Base-by-base conservation (phyloP, 2,329 filamentous ascomycete genomes). In the Stromatinia cepivora region DNA sequence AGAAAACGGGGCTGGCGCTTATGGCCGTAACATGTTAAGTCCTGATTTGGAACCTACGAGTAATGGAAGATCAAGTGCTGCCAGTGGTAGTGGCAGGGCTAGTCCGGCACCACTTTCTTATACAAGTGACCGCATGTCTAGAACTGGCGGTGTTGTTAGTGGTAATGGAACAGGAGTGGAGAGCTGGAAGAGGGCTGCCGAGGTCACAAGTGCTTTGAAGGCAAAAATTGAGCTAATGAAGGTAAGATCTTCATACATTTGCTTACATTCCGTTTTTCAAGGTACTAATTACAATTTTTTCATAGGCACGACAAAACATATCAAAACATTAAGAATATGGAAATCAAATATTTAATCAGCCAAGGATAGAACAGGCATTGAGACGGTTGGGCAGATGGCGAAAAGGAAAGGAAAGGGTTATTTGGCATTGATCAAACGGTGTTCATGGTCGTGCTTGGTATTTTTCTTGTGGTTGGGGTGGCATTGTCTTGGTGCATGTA, bases 181-280 rank as follows among this genome's bases (percentile, higher is more conserved):
- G 82, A 98, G 94, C 79, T 99, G 95, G 95, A 96, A 94, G 82
- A 86, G 95, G 75, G 95, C 95, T 25, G 95, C 95, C 2, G 95
- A 99, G 82, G 95, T 99, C 70, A 99, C 95, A 67, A 97, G 94
- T 80, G 95, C 97, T 79, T 81, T 99, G 77, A 99, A 98, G 83
- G 93, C 94, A 66, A 88, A 95, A 79, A 99, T 99, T 80, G 95
- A 98, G 83, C 92, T 95, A 84, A 99, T 99, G 95, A 99, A 98
- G 86, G 88, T 87, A 76, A 74, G 81, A 71, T 66, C 48, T 62
- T 13, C n/a, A 50, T 22, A 28, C 20, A 50, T 61, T 6, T 46
- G 11, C n/a, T 63, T 52, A 13, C 46, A 39, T 48, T 13, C n/a
- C 50, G 3, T 34, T 54, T 54, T 22, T 3, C 52, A 59, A 15